These are phyloP conservation scores for Rhodotorula kratochvilovae DNA, from an alignment of 768 basidiomycete species.

Conservation along the genomic window DNA sequence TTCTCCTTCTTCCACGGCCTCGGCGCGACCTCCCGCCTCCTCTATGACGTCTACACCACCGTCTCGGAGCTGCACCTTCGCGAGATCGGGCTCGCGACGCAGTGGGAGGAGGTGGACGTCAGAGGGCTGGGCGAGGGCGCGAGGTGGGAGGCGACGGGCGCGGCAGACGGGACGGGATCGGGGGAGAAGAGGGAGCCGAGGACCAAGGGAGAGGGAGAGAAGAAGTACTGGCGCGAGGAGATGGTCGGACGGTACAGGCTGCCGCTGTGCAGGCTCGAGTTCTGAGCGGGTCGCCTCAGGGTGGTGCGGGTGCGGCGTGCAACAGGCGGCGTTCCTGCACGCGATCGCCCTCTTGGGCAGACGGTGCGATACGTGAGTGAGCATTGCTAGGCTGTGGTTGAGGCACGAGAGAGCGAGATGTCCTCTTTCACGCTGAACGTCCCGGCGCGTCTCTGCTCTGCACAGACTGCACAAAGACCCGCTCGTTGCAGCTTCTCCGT, in stretches of 20 bases:
- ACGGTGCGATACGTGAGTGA: too few species aligned
- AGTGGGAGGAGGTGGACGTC: conserved; percentile 80
- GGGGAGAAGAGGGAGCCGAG: conserved; percentile 10
- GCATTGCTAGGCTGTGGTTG: too few species aligned
- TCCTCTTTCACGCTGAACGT: too few species aligned
- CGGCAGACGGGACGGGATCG: background rate
- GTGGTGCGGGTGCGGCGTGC: background rate
- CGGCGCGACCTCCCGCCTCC: conserved; percentile 76
- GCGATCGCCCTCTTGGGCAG: too few species aligned
- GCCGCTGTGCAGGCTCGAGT: conserved; percentile 28
- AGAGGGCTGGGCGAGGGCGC: conserved; percentile 62
- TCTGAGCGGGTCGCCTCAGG: background rate
- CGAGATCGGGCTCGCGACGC: conserved; percentile 70
- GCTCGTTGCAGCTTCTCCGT: too few species aligned
- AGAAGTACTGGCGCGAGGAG: conserved; percentile 35
- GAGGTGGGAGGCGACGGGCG: conserved; percentile 6
- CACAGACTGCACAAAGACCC: too few species aligned
- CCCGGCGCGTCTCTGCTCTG: too few species aligned
- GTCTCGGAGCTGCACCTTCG: conserved; percentile 77
- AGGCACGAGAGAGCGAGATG: too few species aligned
- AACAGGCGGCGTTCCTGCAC: too few species aligned
- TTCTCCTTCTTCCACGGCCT: conserved; percentile 92
- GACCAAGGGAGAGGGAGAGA: background rate
- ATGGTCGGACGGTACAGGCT: conserved; percentile 34
- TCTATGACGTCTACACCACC: conserved; percentile 75